phyloP scores from a whole-genome alignment of 257 asterid genomes.

The Jaltomata sinuosa region DNA sequence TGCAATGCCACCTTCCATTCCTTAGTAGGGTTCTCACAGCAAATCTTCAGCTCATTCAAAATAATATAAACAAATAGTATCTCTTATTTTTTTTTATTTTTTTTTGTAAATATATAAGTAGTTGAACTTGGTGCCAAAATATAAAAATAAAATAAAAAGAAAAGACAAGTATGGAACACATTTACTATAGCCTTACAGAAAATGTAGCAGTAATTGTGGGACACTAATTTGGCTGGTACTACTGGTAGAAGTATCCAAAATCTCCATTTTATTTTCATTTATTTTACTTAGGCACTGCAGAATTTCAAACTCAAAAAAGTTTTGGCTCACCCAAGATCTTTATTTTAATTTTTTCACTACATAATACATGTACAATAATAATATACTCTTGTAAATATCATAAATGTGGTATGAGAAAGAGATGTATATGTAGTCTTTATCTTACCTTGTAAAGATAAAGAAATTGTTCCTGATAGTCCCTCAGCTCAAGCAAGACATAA shows the following conservation, averaged over 20 bases:
- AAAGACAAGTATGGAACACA: neutral
- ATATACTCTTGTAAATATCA: no score
- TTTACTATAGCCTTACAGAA: neutral
- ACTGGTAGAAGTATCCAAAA: neutral
- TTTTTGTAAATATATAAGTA: neutral
- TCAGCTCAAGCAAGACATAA: no score
- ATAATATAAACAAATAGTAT: neutral
- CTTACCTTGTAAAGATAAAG: neutral
- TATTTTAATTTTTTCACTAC: neutral
- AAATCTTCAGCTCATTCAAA: slow-evolving; percentile 1
- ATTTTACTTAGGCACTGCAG: neutral
- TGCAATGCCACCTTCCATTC: slow-evolving; percentile 1
- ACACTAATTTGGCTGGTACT: neutral
- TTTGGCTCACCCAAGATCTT: neutral
- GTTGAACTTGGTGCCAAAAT: neutral
- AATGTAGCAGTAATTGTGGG: slow-evolving; percentile 1
- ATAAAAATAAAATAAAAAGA: neutral
- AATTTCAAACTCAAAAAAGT: neutral
- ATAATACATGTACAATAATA: no score
- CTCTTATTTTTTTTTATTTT: neutral
- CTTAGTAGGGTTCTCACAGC: neutral
- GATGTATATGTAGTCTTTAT: no score
- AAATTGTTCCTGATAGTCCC: neutral
- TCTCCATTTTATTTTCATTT: neutral
- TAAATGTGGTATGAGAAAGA: no score